phyloP scores from a whole-genome alignment of 352 stramenopile genomes.

The Phytophthora tubulina region DNA sequence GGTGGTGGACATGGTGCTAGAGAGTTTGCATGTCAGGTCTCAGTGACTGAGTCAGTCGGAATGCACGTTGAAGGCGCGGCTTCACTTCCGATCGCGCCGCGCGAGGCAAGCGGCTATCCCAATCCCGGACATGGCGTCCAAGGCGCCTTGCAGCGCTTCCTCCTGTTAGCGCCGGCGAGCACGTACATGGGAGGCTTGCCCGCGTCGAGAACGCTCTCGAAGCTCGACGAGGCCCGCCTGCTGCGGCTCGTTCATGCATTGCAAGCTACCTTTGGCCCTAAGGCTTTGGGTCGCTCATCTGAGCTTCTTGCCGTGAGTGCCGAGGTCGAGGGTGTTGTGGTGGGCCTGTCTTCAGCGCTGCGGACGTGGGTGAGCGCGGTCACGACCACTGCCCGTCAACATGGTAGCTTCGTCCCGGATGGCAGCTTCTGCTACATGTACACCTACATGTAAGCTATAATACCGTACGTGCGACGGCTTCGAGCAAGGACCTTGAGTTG shows the following conservation, averaged over 20 bases:
- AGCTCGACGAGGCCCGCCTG: no score
- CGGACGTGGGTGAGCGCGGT: no score
- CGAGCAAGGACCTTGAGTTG: neutral
- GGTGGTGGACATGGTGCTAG: neutral
- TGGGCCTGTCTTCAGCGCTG: no score
- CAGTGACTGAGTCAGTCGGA: neutral
- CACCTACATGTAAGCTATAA: no score
- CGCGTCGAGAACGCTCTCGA: neutral
- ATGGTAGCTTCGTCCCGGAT: no score
- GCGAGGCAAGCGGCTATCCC: no score
- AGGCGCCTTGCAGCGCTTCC: neutral
- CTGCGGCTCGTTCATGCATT: neutral
- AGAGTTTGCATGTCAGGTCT: conserved; percentile 1
- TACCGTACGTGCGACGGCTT: neutral
- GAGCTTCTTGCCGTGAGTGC: no score
- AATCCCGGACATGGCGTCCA: neutral
- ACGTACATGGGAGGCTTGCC: neutral
- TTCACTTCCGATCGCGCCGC: neutral
- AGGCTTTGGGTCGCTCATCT: no score
- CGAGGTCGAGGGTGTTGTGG: no score
- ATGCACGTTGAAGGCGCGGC: no score
- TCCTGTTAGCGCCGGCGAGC: neutral
- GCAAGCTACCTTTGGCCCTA: neutral
- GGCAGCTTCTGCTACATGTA: no score
- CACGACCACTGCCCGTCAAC: no score